Conservation (phyloP, 306 rosid genomes). For the Begonia peltatifolia region DNA sequence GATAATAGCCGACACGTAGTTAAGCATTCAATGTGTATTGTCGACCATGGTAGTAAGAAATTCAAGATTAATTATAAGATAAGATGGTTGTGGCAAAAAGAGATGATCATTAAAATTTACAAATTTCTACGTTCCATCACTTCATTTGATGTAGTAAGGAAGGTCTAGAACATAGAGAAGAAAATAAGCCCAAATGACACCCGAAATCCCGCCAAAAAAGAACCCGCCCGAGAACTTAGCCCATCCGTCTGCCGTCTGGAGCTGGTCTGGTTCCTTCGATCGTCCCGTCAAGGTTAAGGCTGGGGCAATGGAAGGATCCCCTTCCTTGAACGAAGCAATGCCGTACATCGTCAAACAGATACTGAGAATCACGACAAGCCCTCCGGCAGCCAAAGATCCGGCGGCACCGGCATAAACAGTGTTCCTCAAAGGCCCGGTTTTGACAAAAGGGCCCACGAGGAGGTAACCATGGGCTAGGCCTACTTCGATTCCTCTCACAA, state of each 20-base stretch:
- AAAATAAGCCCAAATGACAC: constrained; percentile 81
- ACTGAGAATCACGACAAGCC: constrained; percentile 75
- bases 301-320: constrained; percentile 80
- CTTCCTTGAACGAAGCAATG: constrained; percentile 70
- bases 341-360: constrained; percentile 68
- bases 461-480: constrained; percentile 84
- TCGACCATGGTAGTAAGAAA: no score
- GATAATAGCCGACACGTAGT: no score
- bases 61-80: neutral
- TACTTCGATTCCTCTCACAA: constrained; percentile 74
- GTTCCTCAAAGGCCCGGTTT: constrained; percentile 83
- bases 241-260: constrained; percentile 92
- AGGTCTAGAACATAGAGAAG: constrained; percentile 65
- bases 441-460: constrained; percentile 85
- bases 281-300: constrained; percentile 68
- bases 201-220: constrained; percentile 94
- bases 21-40: no score
- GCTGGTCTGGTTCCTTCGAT: constrained; percentile 82
- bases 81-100: constrained; percentile 4
- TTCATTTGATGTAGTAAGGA: constrained; percentile 66
- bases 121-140: neutral
- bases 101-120: constrained; percentile 15
- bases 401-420: constrained; percentile 53
- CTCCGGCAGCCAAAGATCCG: constrained; percentile 76
- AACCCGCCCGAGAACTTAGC: constrained; percentile 91